phyloP scores from a whole-genome alignment of 345 rosid species.

The Rubroshorea leprosula region DNA sequence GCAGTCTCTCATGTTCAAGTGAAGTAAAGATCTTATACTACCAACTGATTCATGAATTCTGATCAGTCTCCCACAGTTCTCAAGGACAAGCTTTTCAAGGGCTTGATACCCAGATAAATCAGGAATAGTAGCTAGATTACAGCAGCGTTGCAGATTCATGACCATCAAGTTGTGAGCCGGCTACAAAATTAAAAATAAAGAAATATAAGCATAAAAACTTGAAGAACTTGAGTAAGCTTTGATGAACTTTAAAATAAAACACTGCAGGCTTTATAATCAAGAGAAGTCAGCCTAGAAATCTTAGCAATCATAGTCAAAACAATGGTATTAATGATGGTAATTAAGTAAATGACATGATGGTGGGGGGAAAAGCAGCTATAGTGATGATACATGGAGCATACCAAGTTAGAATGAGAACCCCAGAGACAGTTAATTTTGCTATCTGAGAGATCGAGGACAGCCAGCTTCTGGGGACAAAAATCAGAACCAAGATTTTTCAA shows the following conservation, averaged over 20 bases:
- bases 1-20: conserved; percentile 37
- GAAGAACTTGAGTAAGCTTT: not conserved
- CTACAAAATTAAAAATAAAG: conserved; percentile 14
- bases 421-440: conserved; percentile 40
- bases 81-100: conserved; percentile 40
- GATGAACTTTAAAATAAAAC: not conserved
- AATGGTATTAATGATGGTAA: not conserved
- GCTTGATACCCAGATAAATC: conserved; percentile 28
- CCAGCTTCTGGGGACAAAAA: conserved; percentile 34
- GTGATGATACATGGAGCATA: conserved; percentile 10
- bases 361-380: not conserved
- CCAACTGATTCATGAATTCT: conserved; percentile 38
- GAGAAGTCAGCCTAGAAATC: conserved; percentile 1
- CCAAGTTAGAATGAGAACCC: too few relatives aligned
- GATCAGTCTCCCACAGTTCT: conserved; percentile 25
- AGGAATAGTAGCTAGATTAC: conserved; percentile 31
- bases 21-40: conserved; percentile 20
- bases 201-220: not conserved
- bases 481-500: conserved; percentile 39
- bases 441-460: conserved; percentile 65
- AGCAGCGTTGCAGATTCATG: conserved; percentile 36
- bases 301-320: not conserved
- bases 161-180: conserved; percentile 37
- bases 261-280: not conserved
- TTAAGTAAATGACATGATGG: not conserved